These are phyloP conservation scores for Pyrus pyrifolia DNA, from an alignment of 306 rosid genomes.

Conservation along the genomic window DNA sequence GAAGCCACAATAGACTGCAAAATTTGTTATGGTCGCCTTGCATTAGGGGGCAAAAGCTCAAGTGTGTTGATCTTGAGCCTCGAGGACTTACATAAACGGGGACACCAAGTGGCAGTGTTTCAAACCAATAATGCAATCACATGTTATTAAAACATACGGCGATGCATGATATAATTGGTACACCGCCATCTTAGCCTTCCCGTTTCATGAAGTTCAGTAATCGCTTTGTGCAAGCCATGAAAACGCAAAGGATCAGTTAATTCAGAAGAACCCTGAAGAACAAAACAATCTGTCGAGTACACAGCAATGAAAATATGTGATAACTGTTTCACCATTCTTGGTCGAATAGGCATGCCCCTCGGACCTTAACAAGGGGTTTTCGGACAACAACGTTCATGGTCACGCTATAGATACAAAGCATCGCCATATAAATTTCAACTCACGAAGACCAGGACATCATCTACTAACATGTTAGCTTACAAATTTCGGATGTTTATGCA, in stretches of 20 bases:
- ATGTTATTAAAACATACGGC: too few species aligned
- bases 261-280: too few species aligned
- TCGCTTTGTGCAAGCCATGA: not conserved
- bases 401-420: not conserved
- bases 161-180: too few species aligned
- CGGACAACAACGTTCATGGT: not conserved
- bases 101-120: too few species aligned
- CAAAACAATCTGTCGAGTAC: too few species aligned
- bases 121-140: not conserved
- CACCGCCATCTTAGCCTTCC: not conserved
- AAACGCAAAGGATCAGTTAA: not conserved
- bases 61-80: not conserved
- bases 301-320: not conserved
- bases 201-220: too few species aligned
- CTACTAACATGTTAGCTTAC: not conserved
- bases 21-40: not conserved
- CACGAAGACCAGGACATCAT: not conserved
- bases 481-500: not conserved
- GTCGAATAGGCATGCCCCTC: not conserved
- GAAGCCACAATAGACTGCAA: not conserved
- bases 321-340: not conserved
- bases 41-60: not conserved
- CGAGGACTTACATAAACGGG: not conserved
- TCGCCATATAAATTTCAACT: not conserved
- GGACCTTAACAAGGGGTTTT: not conserved